Evolutionary conservation across 2,329 filamentous ascomycete species (phyloP), one percentile per base, ranked within the genome.

Genomic region (Zymoseptoria pseudotritici): DNA sequence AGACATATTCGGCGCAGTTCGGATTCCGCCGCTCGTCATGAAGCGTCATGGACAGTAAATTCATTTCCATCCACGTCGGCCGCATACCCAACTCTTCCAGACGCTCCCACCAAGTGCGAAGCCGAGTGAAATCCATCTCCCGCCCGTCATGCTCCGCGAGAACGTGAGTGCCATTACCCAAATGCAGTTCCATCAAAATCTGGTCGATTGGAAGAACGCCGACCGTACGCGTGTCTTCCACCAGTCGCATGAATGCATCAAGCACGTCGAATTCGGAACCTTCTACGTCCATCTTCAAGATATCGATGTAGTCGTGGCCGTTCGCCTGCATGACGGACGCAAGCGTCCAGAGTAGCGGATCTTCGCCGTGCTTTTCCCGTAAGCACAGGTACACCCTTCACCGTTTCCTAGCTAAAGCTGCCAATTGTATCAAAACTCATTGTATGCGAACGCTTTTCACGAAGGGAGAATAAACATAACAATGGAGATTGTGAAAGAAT

Each of bases 281-380:
- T 56, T 77, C 75, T 50, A 77, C 73, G 61, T 77, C 74, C 61
- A 77, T 76, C 65, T 77, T 77, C 46, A 77, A 56, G 20, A 77
- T 71, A 61, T 77, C 75, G 56, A 77, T 71, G 61, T 74, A 75
- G 24, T 71, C 67, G 58, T 77, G 74, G 19, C 29, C 29, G 29
- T 36, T 36, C 29, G 8, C 29, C 29, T 36, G 8, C 29, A 36
- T 36, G 29, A 36, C 2, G 7, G 8, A 9, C 29, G 29, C 29
- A 13, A 3, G 29, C 8, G 7, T 36, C 29, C 29, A 36, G 29
- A 36, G 9, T 13, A 7, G 3, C 29, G 29, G 7, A 36, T 36
- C 29, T 36, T 13, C 8, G 11, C 2, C 29, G 11, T 36, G 29
- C 29, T 9, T 36, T 4, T 36, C 29, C n/a, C n/a, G n/a, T n/a